Evolutionary conservation across 2,329 filamentous ascomycete genomes (phyloP), one percentile per base, ranked within the genome.

Genomic region (Trichoderma pleuroti): DNA sequence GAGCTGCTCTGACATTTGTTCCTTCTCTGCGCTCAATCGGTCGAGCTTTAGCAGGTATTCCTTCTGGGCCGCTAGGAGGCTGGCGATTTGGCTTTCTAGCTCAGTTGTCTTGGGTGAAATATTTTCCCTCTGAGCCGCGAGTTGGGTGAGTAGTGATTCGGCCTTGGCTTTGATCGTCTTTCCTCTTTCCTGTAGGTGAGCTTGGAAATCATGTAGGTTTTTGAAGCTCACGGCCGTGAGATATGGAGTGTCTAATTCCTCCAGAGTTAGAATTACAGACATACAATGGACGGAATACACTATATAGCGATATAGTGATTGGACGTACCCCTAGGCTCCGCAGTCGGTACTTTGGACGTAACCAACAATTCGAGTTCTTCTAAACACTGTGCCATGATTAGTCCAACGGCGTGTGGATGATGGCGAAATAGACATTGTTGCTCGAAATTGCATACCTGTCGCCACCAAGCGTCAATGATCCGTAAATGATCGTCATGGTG

Each of bases 401-500:
- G 70, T 56, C 39, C 52, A 30, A 49, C 21, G 36, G 54, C 11
- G 26, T 60, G 18, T 2, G 30, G 30, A 32, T 24, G 21, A 32
- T n/a, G 9, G 26, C 39, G 56, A 34, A 68, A 62, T 32, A 14
- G 16, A 32, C 14, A 26, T 28, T 32, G 6, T 16, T 24, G 4
- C 14, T 21, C 8, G 39, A 30, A 21, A 30, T 32, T 32, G 39
- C 87, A 81, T 82, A 97, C 93, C 88, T 99, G 95, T 78, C 92
- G 89, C 84, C 96, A 97, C 96, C 96, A 99, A 73, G 90, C 88
- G 84, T 99, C 94, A 75, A 98, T 90, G 73, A 94, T 88, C 77
- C 95, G 90, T 65, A 99, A 84, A 80, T 98, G 96, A 76, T 98
- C 94, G 82, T 98, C 93, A 82, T 98, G 93, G 81, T 96, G 90